These are phyloP conservation scores for Trichomonascaceae sp. DNA, from an alignment of 1,139 yeast species.

Conservation along the genomic window DNA sequence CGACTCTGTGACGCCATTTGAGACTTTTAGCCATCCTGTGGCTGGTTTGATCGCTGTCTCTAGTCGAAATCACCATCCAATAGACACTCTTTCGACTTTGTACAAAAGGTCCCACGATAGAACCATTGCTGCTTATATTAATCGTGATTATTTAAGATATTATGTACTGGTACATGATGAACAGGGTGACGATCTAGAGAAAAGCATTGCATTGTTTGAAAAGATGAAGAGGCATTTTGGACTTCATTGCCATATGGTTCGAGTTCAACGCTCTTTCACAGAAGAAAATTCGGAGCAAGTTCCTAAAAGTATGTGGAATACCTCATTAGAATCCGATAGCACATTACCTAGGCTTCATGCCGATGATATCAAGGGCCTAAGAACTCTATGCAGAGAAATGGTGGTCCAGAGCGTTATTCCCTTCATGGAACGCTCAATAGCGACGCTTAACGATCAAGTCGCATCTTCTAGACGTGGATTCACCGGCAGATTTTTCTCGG, in stretches of 20 bases:
- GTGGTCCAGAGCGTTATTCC: constrained; percentile 58
- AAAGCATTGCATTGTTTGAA: constrained; percentile 29
- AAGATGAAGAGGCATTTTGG: constrained; percentile 34
- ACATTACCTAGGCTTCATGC: constrained; percentile 25
- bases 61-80: constrained; percentile 39
- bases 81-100: constrained; percentile 41
- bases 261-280: constrained; percentile 13
- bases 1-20: constrained; percentile 61
- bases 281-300: neutral
- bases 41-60: constrained; percentile 67
- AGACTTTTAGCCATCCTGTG: constrained; percentile 85
- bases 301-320: constrained; percentile 6
- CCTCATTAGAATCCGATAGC: neutral
- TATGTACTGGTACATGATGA: constrained; percentile 37
- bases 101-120: constrained; percentile 31
- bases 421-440: constrained; percentile 68
- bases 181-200: constrained; percentile 28
- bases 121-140: constrained; percentile 30
- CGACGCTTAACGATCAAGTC: constrained; percentile 72
- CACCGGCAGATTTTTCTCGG: constrained; percentile 68
- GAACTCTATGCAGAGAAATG: constrained; percentile 45
- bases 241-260: constrained; percentile 32
- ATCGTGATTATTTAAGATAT: constrained; percentile 34
- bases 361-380: constrained; percentile 39
- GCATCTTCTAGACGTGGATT: constrained; percentile 66